A percentile compares a stretch with the other conserved stretches of the same genome.
Evolutionary conservation across 495 filamentous ascomycete species (phyloP).

Genomic region (Neurospora discreta): DNA sequence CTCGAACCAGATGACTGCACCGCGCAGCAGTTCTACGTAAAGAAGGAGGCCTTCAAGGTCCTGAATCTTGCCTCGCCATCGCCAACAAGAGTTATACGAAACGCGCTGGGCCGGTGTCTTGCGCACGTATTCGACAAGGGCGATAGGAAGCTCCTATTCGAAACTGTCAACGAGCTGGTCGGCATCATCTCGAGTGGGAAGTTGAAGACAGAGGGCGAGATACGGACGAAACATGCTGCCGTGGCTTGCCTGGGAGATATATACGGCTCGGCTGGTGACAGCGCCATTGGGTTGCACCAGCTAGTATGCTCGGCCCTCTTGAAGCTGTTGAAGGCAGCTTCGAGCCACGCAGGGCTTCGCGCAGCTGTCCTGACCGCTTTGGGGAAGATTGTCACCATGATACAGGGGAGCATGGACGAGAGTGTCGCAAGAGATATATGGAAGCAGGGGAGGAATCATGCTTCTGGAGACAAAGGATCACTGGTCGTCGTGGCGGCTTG

Average conservation of each 20-base stretch:
- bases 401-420: constrained; percentile 72
- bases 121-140: constrained; percentile 77
- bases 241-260: constrained; percentile 82
- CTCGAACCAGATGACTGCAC: constrained; percentile 70
- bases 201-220: constrained; percentile 57
- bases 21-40: constrained; percentile 76
- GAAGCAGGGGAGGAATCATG: constrained; percentile 77
- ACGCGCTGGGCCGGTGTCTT: constrained; percentile 75
- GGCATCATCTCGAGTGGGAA: constrained; percentile 67
- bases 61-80: constrained; percentile 75
- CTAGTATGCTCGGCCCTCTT: constrained; percentile 59
- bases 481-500: constrained; percentile 74
- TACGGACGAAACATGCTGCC: constrained; percentile 67
- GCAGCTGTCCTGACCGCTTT: constrained; percentile 73
- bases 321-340: constrained; percentile 69
- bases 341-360: constrained; percentile 70
- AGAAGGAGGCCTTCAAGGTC: constrained; percentile 83
- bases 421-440: constrained; percentile 76
- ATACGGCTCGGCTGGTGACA: constrained; percentile 82
- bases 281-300: constrained; percentile 75
- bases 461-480: constrained; percentile 67
- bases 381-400: constrained; percentile 61
- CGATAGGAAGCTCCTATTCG: constrained; percentile 83
- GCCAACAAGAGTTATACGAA: constrained; percentile 80
- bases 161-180: constrained; percentile 83